These are phyloP conservation scores for Aeschynomene evenia DNA, from an alignment of 306 rosid genomes.

Conservation along the genomic window DNA sequence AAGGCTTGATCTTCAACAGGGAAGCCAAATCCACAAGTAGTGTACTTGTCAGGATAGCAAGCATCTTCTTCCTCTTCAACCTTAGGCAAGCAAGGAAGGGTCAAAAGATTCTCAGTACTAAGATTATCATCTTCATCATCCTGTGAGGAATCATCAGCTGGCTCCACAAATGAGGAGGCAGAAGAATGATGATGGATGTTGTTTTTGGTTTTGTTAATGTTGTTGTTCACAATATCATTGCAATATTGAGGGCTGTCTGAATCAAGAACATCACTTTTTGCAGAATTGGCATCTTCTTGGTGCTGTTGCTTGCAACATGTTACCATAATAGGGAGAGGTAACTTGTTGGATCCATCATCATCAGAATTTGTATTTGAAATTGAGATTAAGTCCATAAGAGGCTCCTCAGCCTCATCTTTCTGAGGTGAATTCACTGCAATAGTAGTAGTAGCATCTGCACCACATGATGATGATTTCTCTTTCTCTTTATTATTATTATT, in stretches of 20 bases:
- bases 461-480: slow-evolving; percentile 39
- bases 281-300: slow-evolving; percentile 85
- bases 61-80: slow-evolving; percentile 63
- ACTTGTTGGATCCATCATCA: slow-evolving; percentile 36
- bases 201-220: too few species aligned
- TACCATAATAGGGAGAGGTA: slow-evolving; percentile 39
- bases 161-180: slow-evolving; percentile 50
- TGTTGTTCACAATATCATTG: slow-evolving; percentile 51
- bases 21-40: slow-evolving; percentile 53
- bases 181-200: slow-evolving; percentile 24
- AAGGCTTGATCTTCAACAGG: slow-evolving; percentile 60
- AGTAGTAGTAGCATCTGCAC: slow-evolving; percentile 27
- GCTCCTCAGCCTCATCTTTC: slow-evolving; percentile 24
- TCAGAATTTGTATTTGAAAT: slow-evolving; percentile 39
- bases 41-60: slow-evolving; percentile 36
- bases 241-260: slow-evolving; percentile 68
- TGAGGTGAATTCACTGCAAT: slow-evolving; percentile 33
- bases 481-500: slow-evolving; percentile 35
- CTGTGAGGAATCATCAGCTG: slow-evolving; percentile 73
- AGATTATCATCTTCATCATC: slow-evolving; percentile 71
- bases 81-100: slow-evolving; percentile 46
- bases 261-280: slow-evolving; percentile 70
- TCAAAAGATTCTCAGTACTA: slow-evolving; percentile 45
- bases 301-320: slow-evolving; percentile 64
- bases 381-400: slow-evolving; percentile 30